phyloP scores from a whole-genome alignment of 495 filamentous ascomycete genomes.

The Neurospora sp. region DNA sequence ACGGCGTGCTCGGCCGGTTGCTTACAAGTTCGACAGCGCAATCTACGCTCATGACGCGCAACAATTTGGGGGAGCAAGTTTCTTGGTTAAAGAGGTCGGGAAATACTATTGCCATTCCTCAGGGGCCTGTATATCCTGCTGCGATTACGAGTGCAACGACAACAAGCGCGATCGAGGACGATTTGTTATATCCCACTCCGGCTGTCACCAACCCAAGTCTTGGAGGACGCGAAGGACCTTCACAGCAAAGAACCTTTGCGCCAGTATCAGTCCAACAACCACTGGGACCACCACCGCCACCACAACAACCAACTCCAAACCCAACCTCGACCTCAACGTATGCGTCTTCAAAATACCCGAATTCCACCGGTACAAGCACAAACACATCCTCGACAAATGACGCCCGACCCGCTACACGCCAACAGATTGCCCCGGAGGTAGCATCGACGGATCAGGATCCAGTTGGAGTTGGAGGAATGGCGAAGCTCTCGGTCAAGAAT shows the following conservation, averaged over 20 bases:
- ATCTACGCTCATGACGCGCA: slow-evolving; percentile 45
- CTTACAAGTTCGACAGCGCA: neutral
- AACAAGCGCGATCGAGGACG: neutral
- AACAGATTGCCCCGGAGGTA: slow-evolving; percentile 1
- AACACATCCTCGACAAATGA: neutral
- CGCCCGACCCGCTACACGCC: neutral
- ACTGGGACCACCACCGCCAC: neutral
- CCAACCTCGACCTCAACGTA: neutral
- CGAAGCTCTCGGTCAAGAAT: neutral
- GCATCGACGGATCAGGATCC: neutral
- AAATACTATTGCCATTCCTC: neutral
- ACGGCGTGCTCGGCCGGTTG: slow-evolving; percentile 20
- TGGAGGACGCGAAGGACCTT: neutral
- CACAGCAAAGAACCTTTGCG: neutral
- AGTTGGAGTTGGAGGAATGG: neutral
- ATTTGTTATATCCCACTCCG: neutral
- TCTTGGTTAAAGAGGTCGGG: slow-evolving; percentile 5
- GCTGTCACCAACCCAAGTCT: neutral
- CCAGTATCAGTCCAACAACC: neutral
- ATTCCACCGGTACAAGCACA: neutral
- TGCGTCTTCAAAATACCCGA: neutral
- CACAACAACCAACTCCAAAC: neutral
- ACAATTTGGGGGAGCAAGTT: slow-evolving; percentile 19
- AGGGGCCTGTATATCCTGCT: neutral
- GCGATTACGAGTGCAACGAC: neutral